A percentile compares a stretch with the other conserved stretches of the same genome.
These are phyloP conservation scores for Wickerhamiella slavikovae DNA, from an alignment of 805 yeast species.

Conservation along the genomic window DNA sequence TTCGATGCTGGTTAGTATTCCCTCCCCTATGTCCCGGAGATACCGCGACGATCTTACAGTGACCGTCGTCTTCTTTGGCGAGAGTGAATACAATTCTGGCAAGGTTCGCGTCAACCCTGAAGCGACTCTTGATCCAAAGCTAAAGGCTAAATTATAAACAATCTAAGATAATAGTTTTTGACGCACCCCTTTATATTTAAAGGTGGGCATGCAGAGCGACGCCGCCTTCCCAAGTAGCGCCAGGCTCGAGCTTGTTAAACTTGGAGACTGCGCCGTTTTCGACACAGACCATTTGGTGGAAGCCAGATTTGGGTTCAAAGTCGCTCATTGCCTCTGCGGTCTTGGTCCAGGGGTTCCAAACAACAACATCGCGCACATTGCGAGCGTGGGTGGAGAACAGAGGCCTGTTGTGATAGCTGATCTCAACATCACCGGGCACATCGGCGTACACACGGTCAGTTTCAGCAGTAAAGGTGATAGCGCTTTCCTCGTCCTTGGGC, in stretches of 20 bases:
- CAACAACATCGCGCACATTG: conserved; percentile 47
- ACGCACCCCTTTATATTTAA: no score
- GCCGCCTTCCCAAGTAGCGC: conserved; percentile 48
- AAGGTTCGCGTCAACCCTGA: conserved; percentile 14
- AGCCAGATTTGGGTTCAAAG: conserved; percentile 73
- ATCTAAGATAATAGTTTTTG: no score
- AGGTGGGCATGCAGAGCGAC: conserved; percentile 5
- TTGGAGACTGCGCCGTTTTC: conserved; percentile 82
- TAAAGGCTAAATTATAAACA: neutral
- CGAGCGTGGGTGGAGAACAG: conserved; percentile 41
- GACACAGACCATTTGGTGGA: conserved; percentile 71
- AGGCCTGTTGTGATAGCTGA: conserved; percentile 52
- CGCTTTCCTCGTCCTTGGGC: conserved; percentile 13
- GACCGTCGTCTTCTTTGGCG: conserved; percentile 84
- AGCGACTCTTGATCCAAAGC: conserved; percentile 10
- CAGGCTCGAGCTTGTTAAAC: conserved; percentile 43
- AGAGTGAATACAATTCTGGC: conserved; percentile 13
- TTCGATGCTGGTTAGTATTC: conserved; percentile 72
- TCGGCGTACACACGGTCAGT: conserved; percentile 66
- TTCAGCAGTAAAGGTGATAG: conserved; percentile 27
- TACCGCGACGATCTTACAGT: conserved; percentile 94
- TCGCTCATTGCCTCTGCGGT: conserved; percentile 73
- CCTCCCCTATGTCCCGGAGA: conserved; percentile 74
- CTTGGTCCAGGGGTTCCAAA: conserved; percentile 94
- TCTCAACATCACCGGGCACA: conserved; percentile 32